Evolutionary conservation across 164 flowering plant genomes (phyloP).

Genomic region (Magnolia officinalis): DNA sequence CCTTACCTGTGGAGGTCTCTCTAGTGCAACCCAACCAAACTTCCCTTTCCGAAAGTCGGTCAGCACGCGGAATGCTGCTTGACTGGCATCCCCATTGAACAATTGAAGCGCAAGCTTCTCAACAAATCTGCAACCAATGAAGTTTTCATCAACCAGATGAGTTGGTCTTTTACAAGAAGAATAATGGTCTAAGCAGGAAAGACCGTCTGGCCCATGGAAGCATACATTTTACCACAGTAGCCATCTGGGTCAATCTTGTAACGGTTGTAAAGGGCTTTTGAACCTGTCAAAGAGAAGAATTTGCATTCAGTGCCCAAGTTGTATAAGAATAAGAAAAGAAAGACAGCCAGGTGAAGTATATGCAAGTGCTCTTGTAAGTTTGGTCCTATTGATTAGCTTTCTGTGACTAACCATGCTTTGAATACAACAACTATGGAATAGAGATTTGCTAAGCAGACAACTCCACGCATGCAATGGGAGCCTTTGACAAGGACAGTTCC

Average conservation of each 20-base stretch:
- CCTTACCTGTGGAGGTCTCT: constrained; percentile 70
- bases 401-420: background rate
- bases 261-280: constrained; percentile 53
- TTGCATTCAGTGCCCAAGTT: background rate
- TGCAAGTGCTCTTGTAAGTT: background rate
- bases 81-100: constrained; percentile 78
- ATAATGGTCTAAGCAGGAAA: background rate
- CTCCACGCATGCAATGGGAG: no score
- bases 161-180: background rate
- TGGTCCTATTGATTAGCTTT: background rate
- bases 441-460: no score
- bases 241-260: constrained; percentile 71
- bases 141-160: constrained; percentile 5
- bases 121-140: constrained; percentile 54
- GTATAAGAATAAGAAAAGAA: background rate
- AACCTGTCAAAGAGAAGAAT: constrained; percentile 38
- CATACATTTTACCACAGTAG: constrained; percentile 72
- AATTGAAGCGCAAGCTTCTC: constrained; percentile 64
- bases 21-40: constrained; percentile 86
- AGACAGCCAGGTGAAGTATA: background rate
- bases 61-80: constrained; percentile 86
- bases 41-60: constrained; percentile 88
- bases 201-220: background rate
- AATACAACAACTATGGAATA: background rate
- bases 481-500: no score